A percentile compares a stretch with the other conserved stretches of the same genome.
phyloP scores from a whole-genome alignment of 2,329 filamentous ascomycete species.

The Neopestalotiopsis rosae region DNA sequence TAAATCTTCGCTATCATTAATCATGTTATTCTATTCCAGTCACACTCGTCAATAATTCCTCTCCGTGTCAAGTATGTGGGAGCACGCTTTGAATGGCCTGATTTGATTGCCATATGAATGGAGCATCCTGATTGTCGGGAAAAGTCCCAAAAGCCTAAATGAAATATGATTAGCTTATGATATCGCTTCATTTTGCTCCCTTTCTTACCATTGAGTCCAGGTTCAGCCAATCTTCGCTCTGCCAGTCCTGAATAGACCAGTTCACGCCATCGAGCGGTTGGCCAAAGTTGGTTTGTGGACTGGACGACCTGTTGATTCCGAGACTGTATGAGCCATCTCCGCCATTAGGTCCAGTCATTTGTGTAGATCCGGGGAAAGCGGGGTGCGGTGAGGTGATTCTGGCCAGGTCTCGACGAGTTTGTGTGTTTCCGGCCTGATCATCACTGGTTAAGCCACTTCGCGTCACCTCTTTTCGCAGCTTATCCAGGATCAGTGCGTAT shows the following conservation, averaged over 20 bases:
- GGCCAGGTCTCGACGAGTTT: neutral
- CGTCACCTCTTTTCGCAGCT: constrained; percentile 42
- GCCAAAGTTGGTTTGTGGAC: neutral
- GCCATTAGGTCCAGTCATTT: neutral
- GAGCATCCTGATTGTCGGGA: neutral
- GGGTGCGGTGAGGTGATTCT: no score
- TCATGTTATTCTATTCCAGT: neutral
- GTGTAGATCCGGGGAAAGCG: neutral
- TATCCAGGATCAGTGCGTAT: constrained; percentile 59
- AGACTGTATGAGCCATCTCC: neutral
- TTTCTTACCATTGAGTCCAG: constrained; percentile 14
- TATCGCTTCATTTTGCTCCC: neutral
- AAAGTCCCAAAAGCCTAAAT: constrained; percentile 2
- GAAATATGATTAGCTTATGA: neutral
- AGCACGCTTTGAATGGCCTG: neutral
- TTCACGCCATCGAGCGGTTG: constrained; percentile 7
- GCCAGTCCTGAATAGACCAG: constrained; percentile 15
- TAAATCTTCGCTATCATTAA: no score
- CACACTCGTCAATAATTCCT: neutral
- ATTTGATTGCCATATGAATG: neutral
- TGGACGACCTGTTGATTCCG: neutral
- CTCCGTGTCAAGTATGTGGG: neutral
- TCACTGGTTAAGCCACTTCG: neutral
- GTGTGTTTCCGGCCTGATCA: neutral
- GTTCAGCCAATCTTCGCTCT: constrained; percentile 11